Evolutionary conservation across 768 basidiomycete genomes (phyloP).

Genomic region (Tricholoma terreum): DNA sequence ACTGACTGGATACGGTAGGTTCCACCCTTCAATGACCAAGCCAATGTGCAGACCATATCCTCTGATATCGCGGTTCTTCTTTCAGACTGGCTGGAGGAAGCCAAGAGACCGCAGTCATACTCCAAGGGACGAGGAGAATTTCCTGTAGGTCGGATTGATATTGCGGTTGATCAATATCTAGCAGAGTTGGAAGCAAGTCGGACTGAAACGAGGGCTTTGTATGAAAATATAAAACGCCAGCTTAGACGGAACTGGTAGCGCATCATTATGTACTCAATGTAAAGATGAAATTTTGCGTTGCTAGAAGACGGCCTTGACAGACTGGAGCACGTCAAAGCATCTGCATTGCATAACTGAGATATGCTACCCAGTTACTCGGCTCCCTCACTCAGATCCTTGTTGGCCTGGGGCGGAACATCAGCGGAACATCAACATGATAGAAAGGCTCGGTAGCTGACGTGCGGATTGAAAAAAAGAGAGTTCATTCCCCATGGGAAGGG

Average conservation of each 20-base stretch:
- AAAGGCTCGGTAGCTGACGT: slow-evolving; percentile 41
- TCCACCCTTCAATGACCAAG: slow-evolving; percentile 80
- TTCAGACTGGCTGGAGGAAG: slow-evolving; percentile 76
- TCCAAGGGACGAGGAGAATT: slow-evolving; percentile 59
- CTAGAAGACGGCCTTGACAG: background rate
- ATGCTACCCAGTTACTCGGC: slow-evolving; percentile 12
- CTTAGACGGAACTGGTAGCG: slow-evolving; percentile 68
- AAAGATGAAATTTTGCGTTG: background rate
- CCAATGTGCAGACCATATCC: slow-evolving; percentile 75
- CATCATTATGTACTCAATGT: background rate
- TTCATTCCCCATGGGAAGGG: slow-evolving; percentile 87
- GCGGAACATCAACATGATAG: slow-evolving; percentile 3
- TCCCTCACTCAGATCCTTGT: slow-evolving; percentile 55
- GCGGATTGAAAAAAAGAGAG: slow-evolving; percentile 77
- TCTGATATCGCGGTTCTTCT: slow-evolving; percentile 80
- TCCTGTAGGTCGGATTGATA: slow-evolving; percentile 75
- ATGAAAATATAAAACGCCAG: slow-evolving; percentile 70
- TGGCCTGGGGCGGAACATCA: slow-evolving; percentile 37
- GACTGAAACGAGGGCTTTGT: slow-evolving; percentile 57
- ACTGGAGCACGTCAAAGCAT: background rate
- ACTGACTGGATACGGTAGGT: slow-evolving; percentile 41
- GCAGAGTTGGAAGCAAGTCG: slow-evolving; percentile 62
- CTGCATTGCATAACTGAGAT: background rate
- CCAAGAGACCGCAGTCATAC: slow-evolving; percentile 69
- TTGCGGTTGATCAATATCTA: slow-evolving; percentile 71